Base-by-base conservation (phyloP, 768 basidiomycete species). In the Lactarius pseudohatsudake region DNA sequence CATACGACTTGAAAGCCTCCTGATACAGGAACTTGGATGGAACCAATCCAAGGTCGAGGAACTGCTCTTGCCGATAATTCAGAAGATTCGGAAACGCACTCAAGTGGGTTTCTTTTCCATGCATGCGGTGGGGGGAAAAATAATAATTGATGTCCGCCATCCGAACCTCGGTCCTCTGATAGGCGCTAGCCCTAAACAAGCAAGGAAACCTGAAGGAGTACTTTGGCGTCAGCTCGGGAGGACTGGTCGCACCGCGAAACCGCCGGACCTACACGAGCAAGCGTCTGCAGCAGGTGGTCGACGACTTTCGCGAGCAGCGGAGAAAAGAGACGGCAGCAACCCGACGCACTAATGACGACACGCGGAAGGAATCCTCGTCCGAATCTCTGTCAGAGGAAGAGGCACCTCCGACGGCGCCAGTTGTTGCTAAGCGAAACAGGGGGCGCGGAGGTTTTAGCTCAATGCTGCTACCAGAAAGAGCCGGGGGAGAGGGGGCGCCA, bases 1-100 rank as follows among this genome's bases (percentile, higher is more conserved):
- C 65, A 57, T 20, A 8, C 8, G 53, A 59, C 54, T 28, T 26
- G 1, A 71, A 22, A 92, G 90, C 57, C 91, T 91, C 72, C 78
- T 95, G 62, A 80, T 81, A 22, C 81, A 87, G 61, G 95, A 97
- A 72, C 81, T 98, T 11, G 84, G 87, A 15, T 98, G 96, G 96
- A 78, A 81, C 16, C 84, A 88, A 70, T 75, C 75, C 26, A 97
- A 96, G 78, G 92, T 94, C 0, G 93, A 97, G 72, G 94, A 96
- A 59, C 82, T 94, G 34, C 79, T 98, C n/a, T 78, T 94, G 55
- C 96, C 96, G 18, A 93, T 97, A 72, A 91, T 98, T 54, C 93
- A 91, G 71, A 91, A 86, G 72, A 90, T 96, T 81, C 89, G 86
- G 69, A 89, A 89, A 72, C 89, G 94, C 30, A 84, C 83, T 26